Evolutionary conservation across 108 stramenopile genomes (phyloP).

Genomic region (Pseudonitzschia pungens): DNA sequence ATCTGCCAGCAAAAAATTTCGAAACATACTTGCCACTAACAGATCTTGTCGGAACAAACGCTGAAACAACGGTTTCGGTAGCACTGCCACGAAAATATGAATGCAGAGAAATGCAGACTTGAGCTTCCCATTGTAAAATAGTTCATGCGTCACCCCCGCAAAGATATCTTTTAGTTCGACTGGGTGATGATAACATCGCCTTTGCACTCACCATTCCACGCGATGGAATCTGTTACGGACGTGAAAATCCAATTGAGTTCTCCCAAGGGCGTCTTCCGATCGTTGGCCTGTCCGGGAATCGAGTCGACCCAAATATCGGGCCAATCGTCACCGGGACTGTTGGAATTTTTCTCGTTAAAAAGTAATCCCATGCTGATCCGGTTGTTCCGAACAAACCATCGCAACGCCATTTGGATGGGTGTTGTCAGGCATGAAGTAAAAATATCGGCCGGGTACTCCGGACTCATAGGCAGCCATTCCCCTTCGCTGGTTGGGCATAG

Average conservation of each 20-base stretch:
- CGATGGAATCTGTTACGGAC: conserved; percentile 98
- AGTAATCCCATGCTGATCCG: conserved; percentile 49
- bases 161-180: background rate
- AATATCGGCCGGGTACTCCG: conserved; percentile 95
- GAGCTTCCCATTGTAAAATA: background rate
- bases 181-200: background rate
- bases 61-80: conserved; percentile 95
- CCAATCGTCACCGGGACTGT: conserved; percentile 25
- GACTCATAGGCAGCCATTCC: conserved; percentile 94
- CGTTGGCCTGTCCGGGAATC: conserved; percentile 91
- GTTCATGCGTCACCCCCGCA: background rate
- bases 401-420: conserved; percentile 94
- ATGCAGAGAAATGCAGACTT: background rate
- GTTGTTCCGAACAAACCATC: conserved; percentile 91
- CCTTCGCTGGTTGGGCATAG: conserved; percentile 90
- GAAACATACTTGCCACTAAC: conserved; percentile 94
- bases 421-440: conserved; percentile 99
- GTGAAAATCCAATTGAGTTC: conserved; percentile 99
- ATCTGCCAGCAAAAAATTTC: conserved; percentile 99
- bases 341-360: conserved; percentile 38
- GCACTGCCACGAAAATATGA: conserved; percentile 29
- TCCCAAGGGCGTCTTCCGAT: conserved; percentile 90
- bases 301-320: conserved; percentile 78
- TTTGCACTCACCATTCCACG: conserved; percentile 80
- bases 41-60: conserved; percentile 97